Conservation (phyloP, 2,329 filamentous ascomycete species). For the Cercospora brassicicola region DNA sequence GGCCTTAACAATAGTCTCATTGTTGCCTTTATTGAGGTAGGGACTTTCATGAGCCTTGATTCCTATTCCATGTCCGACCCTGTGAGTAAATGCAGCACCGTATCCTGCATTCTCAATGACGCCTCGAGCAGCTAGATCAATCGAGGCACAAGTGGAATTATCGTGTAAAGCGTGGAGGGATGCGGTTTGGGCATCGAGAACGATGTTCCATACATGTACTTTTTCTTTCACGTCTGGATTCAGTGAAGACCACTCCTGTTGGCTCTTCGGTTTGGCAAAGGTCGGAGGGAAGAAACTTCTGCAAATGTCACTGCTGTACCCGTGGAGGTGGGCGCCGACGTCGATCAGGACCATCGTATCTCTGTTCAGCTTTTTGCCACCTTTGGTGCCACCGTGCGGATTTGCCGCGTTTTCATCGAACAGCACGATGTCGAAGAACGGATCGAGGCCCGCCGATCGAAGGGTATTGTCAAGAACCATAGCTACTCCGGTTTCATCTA, state of each 20-base stretch:
- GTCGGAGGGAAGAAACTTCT: constrained; percentile 56
- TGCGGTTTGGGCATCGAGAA: constrained; percentile 62
- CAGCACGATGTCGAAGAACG: constrained; percentile 65
- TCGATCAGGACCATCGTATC: constrained; percentile 64
- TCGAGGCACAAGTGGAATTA: constrained; percentile 57
- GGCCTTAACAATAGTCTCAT: constrained; percentile 47
- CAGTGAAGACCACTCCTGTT: constrained; percentile 38
- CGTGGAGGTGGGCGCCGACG: constrained; percentile 61
- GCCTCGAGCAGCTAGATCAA: constrained; percentile 61
- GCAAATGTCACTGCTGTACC: constrained; percentile 65
- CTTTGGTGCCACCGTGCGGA: constrained; percentile 56
- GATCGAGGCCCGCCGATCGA: constrained; percentile 54
- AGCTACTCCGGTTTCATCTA: constrained; percentile 61
- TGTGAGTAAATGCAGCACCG: constrained; percentile 60
- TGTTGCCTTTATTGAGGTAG: constrained; percentile 64
- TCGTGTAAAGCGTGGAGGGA: constrained; percentile 54
- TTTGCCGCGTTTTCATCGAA: constrained; percentile 59
- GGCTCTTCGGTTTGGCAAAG: constrained; percentile 36
- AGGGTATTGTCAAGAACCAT: constrained; percentile 58
- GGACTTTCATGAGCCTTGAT: constrained; percentile 67
- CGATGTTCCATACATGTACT: constrained; percentile 59
- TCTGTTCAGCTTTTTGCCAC: constrained; percentile 51
- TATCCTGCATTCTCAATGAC: constrained; percentile 62
- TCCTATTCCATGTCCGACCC: constrained; percentile 64
- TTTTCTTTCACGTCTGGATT: constrained; percentile 48